Evolutionary conservation across 805 yeast genomes (phyloP).

Genomic region (Candida montana): DNA sequence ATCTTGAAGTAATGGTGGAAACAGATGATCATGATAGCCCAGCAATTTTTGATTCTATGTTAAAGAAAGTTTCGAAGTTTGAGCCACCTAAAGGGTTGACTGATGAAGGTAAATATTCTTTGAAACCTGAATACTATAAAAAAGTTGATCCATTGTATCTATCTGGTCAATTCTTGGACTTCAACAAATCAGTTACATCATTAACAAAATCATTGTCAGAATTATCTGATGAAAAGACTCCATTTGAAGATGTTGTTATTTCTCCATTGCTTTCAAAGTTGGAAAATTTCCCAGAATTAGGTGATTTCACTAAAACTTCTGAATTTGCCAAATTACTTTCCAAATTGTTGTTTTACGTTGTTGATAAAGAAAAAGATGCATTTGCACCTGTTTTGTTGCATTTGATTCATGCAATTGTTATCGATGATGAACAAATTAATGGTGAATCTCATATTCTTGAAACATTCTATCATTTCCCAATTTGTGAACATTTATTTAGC

Average conservation of each 20-base stretch:
- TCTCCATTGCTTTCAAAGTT: conserved; percentile 36
- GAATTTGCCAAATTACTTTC: conserved; percentile 52
- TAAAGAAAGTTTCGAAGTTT: conserved; percentile 56
- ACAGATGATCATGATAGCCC: conserved; percentile 40
- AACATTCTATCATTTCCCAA: conserved; percentile 48
- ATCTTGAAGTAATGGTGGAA: conserved; percentile 33
- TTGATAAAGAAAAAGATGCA: conserved; percentile 46
- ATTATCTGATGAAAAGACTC: neutral
- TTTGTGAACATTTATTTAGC: conserved; percentile 49
- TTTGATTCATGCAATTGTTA: conserved; percentile 58
- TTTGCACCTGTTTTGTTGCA: conserved; percentile 60
- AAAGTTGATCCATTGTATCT: conserved; percentile 55
- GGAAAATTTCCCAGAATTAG: conserved; percentile 37
- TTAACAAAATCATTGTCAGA: conserved; percentile 40
- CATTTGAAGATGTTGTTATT: conserved; percentile 37
- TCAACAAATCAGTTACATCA: conserved; percentile 46
- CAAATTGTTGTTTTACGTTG: conserved; percentile 50
- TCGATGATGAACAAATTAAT: conserved; percentile 40
- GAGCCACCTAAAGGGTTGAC: conserved; percentile 61
- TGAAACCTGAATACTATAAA: conserved; percentile 42
- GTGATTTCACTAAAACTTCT: conserved; percentile 44
- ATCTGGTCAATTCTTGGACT: conserved; percentile 39
- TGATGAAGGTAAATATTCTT: conserved; percentile 62
- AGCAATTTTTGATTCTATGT: conserved; percentile 46
- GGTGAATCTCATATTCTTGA: conserved; percentile 38